These are phyloP conservation scores for Elsinoe arachidis DNA, from an alignment of 2,329 filamentous ascomycete genomes.

Conservation along the genomic window DNA sequence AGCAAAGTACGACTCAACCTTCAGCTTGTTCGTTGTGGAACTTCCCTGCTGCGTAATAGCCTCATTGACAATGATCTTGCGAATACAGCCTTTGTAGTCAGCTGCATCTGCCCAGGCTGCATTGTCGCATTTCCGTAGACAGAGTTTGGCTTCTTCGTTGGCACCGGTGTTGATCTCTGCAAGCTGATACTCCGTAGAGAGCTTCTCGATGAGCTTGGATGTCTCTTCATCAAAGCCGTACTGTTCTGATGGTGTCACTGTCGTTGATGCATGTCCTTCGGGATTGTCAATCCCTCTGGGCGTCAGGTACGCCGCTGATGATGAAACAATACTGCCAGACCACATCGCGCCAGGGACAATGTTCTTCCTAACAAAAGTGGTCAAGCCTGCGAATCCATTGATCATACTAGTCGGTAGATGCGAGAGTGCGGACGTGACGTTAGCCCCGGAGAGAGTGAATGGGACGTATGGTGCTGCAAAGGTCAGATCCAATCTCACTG, in stretches of 20 bases:
- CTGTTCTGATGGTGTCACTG: constrained; percentile 18
- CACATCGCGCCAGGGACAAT: constrained; percentile 24
- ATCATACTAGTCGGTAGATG: constrained; percentile 25
- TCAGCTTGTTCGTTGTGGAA: constrained; percentile 18
- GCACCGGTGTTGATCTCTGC: constrained; percentile 26
- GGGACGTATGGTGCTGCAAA: constrained; percentile 36
- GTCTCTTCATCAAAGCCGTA: constrained; percentile 23
- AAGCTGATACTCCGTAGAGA: constrained; percentile 20
- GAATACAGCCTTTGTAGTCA: constrained; percentile 28
- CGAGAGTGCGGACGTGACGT: constrained; percentile 20
- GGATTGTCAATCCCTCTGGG: background rate
- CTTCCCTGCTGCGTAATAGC: background rate
- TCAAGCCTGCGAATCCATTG: constrained; percentile 25
- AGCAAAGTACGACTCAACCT: constrained; percentile 29
- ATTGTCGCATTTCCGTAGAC: constrained; percentile 27
- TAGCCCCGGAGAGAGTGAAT: constrained; percentile 28
- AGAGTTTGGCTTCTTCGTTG: constrained; percentile 33
- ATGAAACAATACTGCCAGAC: constrained; percentile 24
- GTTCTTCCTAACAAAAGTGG: constrained; percentile 26
- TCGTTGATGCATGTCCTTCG: constrained; percentile 1
- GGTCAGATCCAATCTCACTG: background rate
- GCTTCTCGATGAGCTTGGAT: constrained; percentile 18
- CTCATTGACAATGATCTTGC: constrained; percentile 15
- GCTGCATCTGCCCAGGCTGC: constrained; percentile 28
- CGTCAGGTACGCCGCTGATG: constrained; percentile 18